Evolutionary conservation across 768 basidiomycete genomes (phyloP).

Genomic region (Phanerochaete carnosa): DNA sequence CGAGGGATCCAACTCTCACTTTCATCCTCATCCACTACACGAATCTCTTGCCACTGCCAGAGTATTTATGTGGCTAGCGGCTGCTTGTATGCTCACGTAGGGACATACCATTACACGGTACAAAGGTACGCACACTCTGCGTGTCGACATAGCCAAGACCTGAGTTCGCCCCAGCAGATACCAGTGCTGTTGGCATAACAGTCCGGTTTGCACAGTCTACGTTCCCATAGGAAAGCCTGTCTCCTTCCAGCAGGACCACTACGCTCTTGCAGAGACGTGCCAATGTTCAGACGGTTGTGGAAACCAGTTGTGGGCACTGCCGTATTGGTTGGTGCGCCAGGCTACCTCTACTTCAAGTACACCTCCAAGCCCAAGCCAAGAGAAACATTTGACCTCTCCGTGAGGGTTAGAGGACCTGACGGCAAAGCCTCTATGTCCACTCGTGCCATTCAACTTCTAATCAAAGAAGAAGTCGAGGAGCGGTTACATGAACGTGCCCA

Average conservation of each 20-base stretch:
- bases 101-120: background rate
- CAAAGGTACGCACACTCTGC: background rate
- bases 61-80: background rate
- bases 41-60: background rate
- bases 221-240: background rate
- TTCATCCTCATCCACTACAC: background rate
- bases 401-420: slow-evolving; percentile 53
- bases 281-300: slow-evolving; percentile 68
- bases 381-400: slow-evolving; percentile 55
- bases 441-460: slow-evolving; percentile 52
- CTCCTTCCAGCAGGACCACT: background rate
- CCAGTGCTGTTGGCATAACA: background rate
- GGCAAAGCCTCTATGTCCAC: slow-evolving; percentile 56
- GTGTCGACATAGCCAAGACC: background rate
- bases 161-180: background rate
- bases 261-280: background rate
- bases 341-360: slow-evolving; percentile 55
- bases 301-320: slow-evolving; percentile 59
- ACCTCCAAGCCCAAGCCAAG: slow-evolving; percentile 23
- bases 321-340: slow-evolving; percentile 52
- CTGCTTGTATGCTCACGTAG: background rate
- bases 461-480: slow-evolving; percentile 51
- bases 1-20: background rate
- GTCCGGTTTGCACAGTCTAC: background rate
- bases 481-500: slow-evolving; percentile 56